Conservation (phyloP, 2,329 filamentous ascomycete genomes). For the Venturia asperata region DNA sequence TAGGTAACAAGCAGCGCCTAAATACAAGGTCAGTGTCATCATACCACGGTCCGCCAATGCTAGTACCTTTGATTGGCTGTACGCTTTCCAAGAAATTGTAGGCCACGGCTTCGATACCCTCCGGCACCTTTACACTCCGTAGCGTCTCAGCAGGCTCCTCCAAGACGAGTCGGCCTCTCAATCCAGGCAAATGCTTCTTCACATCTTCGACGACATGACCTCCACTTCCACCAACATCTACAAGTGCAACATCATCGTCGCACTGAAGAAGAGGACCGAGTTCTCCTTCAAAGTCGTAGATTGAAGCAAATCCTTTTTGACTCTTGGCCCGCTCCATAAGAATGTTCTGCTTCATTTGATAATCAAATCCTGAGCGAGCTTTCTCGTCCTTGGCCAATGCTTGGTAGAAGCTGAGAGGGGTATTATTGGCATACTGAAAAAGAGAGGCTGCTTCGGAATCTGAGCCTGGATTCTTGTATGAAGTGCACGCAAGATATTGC, state of each 20-base stretch:
- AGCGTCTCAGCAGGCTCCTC: constrained; percentile 6
- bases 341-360: constrained; percentile 11
- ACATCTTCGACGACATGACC: constrained; percentile 13
- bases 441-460: background rate
- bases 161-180: background rate
- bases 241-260: constrained; percentile 9
- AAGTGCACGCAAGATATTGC: background rate
- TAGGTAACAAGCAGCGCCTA: constrained; percentile 12
- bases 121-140: background rate
- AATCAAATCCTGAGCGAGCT: constrained; percentile 11
- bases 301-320: background rate
- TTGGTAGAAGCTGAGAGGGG: constrained; percentile 4
- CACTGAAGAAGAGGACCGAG: background rate
- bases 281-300: constrained; percentile 9
- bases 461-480: constrained; percentile 1
- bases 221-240: constrained; percentile 4
- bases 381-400: constrained; percentile 7
- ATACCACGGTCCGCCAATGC: background rate
- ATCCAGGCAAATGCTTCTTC: constrained; percentile 8
- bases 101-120: constrained; percentile 10
- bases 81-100: constrained; percentile 13
- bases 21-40: background rate
- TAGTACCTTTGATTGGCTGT: constrained; percentile 15
- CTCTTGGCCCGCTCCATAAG: constrained; percentile 12
- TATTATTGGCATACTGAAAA: background rate